Conservation (phyloP, 2,329 filamentous ascomycete genomes). For the Pseudocercospora musae region DNA sequence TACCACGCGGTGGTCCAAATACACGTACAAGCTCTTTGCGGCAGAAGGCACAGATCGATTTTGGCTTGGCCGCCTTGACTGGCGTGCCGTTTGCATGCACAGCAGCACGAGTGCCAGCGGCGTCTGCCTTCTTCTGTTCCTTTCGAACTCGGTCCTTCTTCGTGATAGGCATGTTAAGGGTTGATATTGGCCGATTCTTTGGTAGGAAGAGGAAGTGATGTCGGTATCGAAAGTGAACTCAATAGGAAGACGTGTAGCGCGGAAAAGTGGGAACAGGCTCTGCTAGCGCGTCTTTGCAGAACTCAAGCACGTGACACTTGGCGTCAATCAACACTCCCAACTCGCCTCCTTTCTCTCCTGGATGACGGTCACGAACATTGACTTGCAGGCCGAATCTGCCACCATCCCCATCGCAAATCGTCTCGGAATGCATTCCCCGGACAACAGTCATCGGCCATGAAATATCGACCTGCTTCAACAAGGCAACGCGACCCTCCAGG, state of each 20-base stretch:
- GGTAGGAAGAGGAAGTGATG: background rate
- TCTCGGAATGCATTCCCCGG: too few species aligned
- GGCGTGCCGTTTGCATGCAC: slow-evolving; percentile 56
- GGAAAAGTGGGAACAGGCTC: background rate
- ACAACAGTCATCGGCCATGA: slow-evolving; percentile 18
- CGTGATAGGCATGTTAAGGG: slow-evolving; percentile 44
- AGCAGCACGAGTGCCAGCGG: slow-evolving; percentile 52
- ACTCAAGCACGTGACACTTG: background rate
- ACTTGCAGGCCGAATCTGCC: too few species aligned
- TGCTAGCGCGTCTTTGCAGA: background rate
- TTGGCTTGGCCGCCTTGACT: slow-evolving; percentile 54
- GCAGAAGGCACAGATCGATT: slow-evolving; percentile 39
- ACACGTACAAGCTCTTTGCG: slow-evolving; percentile 29
- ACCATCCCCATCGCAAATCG: too few species aligned
- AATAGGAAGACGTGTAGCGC: background rate
- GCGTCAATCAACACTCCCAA: background rate
- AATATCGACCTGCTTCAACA: slow-evolving; percentile 16
- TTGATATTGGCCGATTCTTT: background rate
- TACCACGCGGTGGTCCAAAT: background rate
- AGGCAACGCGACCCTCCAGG: slow-evolving; percentile 19
- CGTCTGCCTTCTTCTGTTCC: slow-evolving; percentile 56
- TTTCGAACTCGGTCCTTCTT: slow-evolving; percentile 53
- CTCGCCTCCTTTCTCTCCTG: too few species aligned
- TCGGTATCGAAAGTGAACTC: background rate
- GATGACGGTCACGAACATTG: too few species aligned